Conservation (phyloP, 2,329 filamentous ascomycete genomes). For the Bertia moriformis region DNA sequence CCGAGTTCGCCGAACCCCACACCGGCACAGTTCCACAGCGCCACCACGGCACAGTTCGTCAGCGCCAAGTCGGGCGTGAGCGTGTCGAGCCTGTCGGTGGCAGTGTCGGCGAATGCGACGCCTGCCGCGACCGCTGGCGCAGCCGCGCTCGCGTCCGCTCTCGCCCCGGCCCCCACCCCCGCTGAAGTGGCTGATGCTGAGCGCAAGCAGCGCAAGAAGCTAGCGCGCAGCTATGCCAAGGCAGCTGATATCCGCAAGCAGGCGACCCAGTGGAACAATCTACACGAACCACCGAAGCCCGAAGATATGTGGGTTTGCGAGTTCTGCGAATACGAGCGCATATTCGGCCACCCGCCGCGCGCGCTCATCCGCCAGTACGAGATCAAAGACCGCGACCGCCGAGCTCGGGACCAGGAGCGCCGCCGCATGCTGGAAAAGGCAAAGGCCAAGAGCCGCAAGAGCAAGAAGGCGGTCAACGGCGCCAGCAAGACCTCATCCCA, state of each 20-base stretch:
- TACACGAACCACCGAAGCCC: constrained; percentile 26
- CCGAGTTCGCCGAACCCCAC: too few relatives aligned
- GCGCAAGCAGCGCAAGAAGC: constrained; percentile 37
- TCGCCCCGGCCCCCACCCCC: too few relatives aligned
- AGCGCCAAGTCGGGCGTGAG: too few relatives aligned
- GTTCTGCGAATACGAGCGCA: constrained; percentile 60
- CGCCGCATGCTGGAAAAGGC: constrained; percentile 51
- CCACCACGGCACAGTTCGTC: too few relatives aligned
- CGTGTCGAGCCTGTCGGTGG: background rate
- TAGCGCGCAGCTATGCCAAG: constrained; percentile 40
- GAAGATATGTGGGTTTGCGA: constrained; percentile 59
- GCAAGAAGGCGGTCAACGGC: background rate
- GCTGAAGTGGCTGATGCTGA: constrained; percentile 11
- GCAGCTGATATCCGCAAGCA: constrained; percentile 46
- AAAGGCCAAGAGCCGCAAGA: constrained; percentile 51
- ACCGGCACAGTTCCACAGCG: too few relatives aligned
- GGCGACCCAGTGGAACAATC: constrained; percentile 49
- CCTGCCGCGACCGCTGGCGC: too few relatives aligned
- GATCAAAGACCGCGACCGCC: constrained; percentile 45
- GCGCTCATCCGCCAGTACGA: constrained; percentile 55
- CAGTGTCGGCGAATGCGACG: background rate
- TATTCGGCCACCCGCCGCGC: constrained; percentile 48
- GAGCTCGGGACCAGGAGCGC: constrained; percentile 25
- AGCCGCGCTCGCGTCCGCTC: background rate
- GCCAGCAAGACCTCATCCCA: background rate